Conservation (phyloP, 2,329 filamentous ascomycete genomes). For the Trichoderma atrobrunneum region DNA sequence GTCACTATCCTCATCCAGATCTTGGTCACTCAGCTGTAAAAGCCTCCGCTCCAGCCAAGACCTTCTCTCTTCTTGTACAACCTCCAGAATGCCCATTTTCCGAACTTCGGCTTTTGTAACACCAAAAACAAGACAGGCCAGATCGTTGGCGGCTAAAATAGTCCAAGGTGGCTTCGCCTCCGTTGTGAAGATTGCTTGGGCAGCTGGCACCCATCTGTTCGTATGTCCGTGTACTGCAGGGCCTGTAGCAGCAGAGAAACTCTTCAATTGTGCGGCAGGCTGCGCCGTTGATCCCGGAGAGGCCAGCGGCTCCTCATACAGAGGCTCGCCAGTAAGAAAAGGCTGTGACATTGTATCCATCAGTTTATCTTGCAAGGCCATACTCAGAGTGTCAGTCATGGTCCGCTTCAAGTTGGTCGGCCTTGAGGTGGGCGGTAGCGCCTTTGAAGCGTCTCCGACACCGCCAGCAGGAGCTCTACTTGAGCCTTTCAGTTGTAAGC, state of each 20-base stretch:
- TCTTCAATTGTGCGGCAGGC: constrained; percentile 40
- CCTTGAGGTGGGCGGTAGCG: constrained; percentile 55
- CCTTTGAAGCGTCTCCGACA: constrained; percentile 50
- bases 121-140: constrained; percentile 97
- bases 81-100: constrained; percentile 91
- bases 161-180: constrained; percentile 89
- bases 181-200: constrained; percentile 98
- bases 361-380: constrained; percentile 76
- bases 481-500: constrained; percentile 50
- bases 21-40: constrained; percentile 46
- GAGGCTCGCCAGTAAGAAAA: constrained; percentile 53
- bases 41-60: constrained; percentile 89
- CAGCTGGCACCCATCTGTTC: constrained; percentile 83
- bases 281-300: constrained; percentile 44
- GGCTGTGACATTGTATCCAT: constrained; percentile 83
- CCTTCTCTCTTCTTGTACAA: constrained; percentile 84
- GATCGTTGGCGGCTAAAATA: constrained; percentile 91
- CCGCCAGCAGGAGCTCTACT: constrained; percentile 57
- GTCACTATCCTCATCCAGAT: constrained; percentile 31
- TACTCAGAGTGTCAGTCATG: constrained; percentile 75
- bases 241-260: constrained; percentile 48
- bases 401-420: constrained; percentile 76
- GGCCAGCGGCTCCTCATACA: constrained; percentile 36
- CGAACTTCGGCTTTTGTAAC: constrained; percentile 94
- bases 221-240: constrained; percentile 79